These are phyloP conservation scores for Ceratocystis harringtonii DNA, from an alignment of 2,329 filamentous ascomycete species.

Conservation along the genomic window DNA sequence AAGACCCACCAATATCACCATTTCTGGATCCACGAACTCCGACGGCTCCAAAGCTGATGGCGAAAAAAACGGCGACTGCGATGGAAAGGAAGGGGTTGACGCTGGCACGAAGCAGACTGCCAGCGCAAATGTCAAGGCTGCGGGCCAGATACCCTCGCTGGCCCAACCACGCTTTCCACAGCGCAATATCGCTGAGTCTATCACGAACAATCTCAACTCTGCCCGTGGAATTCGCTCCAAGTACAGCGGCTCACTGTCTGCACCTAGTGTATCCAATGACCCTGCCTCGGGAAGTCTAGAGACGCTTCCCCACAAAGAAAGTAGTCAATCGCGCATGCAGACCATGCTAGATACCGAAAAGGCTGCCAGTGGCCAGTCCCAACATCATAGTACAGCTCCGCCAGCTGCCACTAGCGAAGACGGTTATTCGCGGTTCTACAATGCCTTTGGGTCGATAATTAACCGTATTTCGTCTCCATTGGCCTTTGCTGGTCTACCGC, in stretches of 20 bases:
- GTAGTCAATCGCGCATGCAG: slow-evolving; percentile 37
- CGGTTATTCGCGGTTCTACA: slow-evolving; percentile 82
- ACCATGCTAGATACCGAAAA: slow-evolving; percentile 40
- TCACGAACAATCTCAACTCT: slow-evolving; percentile 75
- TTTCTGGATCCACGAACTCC: slow-evolving; percentile 19
- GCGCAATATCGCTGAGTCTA: slow-evolving; percentile 63
- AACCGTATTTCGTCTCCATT: slow-evolving; percentile 79
- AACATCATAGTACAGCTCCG: background rate
- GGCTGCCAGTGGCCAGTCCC: slow-evolving; percentile 34
- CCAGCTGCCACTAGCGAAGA: slow-evolving; percentile 38
- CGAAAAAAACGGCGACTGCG: slow-evolving; percentile 20
- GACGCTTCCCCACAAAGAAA: slow-evolving; percentile 36
- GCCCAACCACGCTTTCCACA: slow-evolving; percentile 15
- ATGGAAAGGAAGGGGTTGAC: slow-evolving; percentile 25
- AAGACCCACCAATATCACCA: slow-evolving; percentile 25
- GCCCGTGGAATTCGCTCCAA: slow-evolving; percentile 62
- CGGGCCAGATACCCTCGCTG: slow-evolving; percentile 35
- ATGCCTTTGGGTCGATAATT: slow-evolving; percentile 74
- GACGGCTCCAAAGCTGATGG: slow-evolving; percentile 19
- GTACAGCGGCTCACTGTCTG: slow-evolving; percentile 51
- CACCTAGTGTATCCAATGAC: slow-evolving; percentile 58
- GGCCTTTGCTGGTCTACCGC: slow-evolving; percentile 80
- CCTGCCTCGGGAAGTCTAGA: slow-evolving; percentile 58
- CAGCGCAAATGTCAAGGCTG: background rate
- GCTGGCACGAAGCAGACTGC: background rate